These are phyloP conservation scores for Coprinellus micaceus DNA, from an alignment of 768 basidiomycete genomes.

Conservation along the genomic window DNA sequence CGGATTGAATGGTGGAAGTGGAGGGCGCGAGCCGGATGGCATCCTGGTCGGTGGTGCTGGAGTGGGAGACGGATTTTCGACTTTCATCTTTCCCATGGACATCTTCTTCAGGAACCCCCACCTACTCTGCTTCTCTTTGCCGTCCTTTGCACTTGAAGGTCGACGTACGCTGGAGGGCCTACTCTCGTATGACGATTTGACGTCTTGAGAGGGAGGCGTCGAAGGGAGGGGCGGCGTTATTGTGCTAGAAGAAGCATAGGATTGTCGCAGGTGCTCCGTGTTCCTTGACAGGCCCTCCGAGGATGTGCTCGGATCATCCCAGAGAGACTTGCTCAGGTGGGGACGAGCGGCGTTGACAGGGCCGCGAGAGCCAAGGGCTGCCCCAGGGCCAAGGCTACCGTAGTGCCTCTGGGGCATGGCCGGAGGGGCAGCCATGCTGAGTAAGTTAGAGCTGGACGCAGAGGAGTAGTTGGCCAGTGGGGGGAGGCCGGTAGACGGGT, in stretches of 20 bases:
- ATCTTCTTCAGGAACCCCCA: constrained; percentile 99
- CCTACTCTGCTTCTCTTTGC: constrained; percentile 64
- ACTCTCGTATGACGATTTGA: background rate
- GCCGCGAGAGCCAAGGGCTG: constrained; percentile 35
- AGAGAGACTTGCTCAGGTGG: constrained; percentile 43
- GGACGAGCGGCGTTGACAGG: constrained; percentile 33
- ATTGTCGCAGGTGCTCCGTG: constrained; percentile 11
- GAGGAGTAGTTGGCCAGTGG: constrained; percentile 52
- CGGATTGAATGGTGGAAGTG: constrained; percentile 20
- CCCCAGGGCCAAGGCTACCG: constrained; percentile 64
- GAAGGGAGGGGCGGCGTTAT: no score
- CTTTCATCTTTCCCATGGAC: constrained; percentile 91
- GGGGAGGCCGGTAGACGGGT: constrained; percentile 11
- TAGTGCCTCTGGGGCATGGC: constrained; percentile 49
- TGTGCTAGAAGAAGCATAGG: constrained; percentile 13
- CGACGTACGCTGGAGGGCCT: constrained; percentile 10
- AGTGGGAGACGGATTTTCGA: constrained; percentile 51
- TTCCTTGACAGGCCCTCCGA: constrained; percentile 2
- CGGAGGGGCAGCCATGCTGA: constrained; percentile 33
- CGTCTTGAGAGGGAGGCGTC: no score
- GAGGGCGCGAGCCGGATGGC: constrained; percentile 23
- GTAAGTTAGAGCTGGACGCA: constrained; percentile 66
- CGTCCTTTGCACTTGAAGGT: constrained; percentile 24
- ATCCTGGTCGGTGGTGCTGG: constrained; percentile 14
- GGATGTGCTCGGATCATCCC: constrained; percentile 44